Conservation (phyloP, 345 rosid genomes). For the Populus euphratica region DNA sequence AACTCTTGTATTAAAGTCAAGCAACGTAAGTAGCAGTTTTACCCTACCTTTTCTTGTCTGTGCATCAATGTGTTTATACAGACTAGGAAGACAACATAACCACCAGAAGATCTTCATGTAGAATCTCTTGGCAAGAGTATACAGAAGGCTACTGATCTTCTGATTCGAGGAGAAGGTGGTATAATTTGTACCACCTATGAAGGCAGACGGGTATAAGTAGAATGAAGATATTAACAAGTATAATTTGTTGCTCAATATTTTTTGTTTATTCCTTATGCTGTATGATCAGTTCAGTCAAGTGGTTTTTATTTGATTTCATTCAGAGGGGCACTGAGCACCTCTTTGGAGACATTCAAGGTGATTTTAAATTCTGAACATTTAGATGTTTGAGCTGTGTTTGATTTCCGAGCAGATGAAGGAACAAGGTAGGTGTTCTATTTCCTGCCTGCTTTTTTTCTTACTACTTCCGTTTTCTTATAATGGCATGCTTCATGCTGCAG, state of each 20-base stretch:
- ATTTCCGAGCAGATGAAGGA: not conserved
- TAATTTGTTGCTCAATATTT: not conserved
- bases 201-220: not conserved
- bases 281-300: not conserved
- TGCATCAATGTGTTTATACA: not conserved
- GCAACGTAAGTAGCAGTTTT: conserved; percentile 15
- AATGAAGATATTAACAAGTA: not conserved
- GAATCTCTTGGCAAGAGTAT: not conserved
- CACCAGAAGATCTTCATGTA: not conserved
- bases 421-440: not conserved
- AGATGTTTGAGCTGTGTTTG: not conserved
- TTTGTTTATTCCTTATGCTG: not conserved
- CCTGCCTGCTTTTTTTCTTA: no score
- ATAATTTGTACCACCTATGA: not conserved
- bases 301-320: not conserved
- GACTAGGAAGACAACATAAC: not conserved
- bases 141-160: not conserved
- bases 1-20: conserved; percentile 22
- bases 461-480: no score
- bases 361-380: not conserved
- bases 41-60: not conserved
- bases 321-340: not conserved
- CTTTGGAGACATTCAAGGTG: not conserved
- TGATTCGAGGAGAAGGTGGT: not conserved
- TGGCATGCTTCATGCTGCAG: no score